These are phyloP conservation scores for Luffa aegyptiaca DNA, from an alignment of 306 rosid genomes.

Conservation along the genomic window DNA sequence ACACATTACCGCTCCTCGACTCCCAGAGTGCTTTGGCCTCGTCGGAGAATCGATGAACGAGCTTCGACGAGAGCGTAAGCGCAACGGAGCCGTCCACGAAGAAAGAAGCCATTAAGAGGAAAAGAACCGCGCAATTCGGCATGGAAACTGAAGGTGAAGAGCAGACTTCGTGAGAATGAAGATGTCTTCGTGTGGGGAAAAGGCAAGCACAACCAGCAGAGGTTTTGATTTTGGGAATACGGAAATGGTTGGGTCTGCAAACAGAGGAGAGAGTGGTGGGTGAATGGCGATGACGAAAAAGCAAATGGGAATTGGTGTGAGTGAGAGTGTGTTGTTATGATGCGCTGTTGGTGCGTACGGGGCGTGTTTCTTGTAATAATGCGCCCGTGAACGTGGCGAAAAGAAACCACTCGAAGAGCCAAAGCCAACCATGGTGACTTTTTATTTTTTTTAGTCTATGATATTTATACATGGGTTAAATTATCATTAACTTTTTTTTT, in stretches of 20 bases:
- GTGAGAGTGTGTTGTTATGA: neutral
- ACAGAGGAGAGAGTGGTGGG: neutral
- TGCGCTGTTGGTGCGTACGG: conserved; percentile 3
- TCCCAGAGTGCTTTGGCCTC: conserved; percentile 25
- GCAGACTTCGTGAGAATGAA: neutral
- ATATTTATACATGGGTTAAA: no score
- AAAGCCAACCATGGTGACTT: no score
- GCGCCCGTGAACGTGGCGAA: neutral
- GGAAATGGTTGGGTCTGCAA: neutral
- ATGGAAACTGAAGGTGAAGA: neutral
- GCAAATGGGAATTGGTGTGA: neutral
- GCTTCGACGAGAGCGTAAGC: conserved; percentile 23
- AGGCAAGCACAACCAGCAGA: neutral
- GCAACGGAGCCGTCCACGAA: neutral
- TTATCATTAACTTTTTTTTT: no score
- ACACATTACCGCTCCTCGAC: conserved; percentile 16
- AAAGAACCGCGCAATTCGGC: conserved; percentile 12
- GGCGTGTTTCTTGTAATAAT: neutral
- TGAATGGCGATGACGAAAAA: neutral
- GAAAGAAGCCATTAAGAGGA: neutral
- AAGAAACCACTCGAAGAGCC: neutral
- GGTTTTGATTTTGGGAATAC: neutral
- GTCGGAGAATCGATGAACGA: conserved; percentile 52
- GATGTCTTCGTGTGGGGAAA: neutral
- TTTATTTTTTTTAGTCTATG: no score